Percentiles rank a stretch among this genome's conserved stretches.
Evolutionary conservation across 2,329 filamentous ascomycete genomes (phyloP).

Genomic region (Colletotrichum sp.): DNA sequence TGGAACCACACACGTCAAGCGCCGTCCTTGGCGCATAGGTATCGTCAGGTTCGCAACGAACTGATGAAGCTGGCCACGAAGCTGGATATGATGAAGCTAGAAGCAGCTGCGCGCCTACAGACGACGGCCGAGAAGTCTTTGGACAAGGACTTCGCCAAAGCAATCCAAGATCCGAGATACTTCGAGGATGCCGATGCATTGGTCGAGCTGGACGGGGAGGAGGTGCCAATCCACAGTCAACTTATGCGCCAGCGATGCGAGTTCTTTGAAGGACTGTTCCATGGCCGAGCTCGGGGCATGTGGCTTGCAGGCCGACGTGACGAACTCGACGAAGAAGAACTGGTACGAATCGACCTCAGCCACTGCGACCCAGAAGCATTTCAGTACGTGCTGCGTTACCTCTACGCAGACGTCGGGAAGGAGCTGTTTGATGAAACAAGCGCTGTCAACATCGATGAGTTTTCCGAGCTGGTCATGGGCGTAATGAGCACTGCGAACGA

Average conservation of each 20-base stretch:
- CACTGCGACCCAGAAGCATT: constrained; percentile 80
- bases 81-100: constrained; percentile 73
- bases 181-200: constrained; percentile 82
- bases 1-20: constrained; percentile 81
- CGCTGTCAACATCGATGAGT: constrained; percentile 76
- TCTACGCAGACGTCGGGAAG: constrained; percentile 83
- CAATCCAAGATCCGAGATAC: constrained; percentile 71
- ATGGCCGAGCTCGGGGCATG: constrained; percentile 82
- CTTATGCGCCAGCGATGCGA: constrained; percentile 84
- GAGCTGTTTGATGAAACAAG: constrained; percentile 83
- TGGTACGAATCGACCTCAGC: constrained; percentile 77
- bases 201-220: constrained; percentile 78
- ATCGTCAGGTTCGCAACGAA: constrained; percentile 80
- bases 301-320: constrained; percentile 80
- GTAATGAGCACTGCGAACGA: constrained; percentile 92
- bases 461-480: constrained; percentile 88
- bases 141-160: constrained; percentile 71
- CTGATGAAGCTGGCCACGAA: constrained; percentile 84
- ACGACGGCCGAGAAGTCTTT: constrained; percentile 67
- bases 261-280: constrained; percentile 90
- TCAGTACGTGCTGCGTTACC: constrained; percentile 75
- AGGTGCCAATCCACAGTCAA: constrained; percentile 75
- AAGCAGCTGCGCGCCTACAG: constrained; percentile 80
- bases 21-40: constrained; percentile 70
- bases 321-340: constrained; percentile 35